A percentile compares a stretch with the other conserved stretches of the same genome.
Evolutionary conservation across 805 yeast genomes (phyloP).

Genomic region (Lipomyces sp.): DNA sequence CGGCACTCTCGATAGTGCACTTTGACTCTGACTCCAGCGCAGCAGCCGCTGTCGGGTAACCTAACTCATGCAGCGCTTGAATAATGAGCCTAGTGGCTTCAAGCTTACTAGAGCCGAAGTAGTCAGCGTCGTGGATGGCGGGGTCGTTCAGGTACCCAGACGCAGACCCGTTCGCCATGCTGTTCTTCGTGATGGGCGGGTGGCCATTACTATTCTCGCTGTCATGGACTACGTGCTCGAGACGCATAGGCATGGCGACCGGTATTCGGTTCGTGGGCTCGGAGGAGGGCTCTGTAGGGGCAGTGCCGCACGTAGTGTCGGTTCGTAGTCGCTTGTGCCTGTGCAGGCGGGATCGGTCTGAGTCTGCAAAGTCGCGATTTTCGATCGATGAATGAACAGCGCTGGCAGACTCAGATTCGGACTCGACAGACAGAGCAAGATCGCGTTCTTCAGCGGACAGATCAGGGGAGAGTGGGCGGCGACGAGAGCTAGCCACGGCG

Average conservation of each 20-base stretch:
- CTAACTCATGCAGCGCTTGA: constrained; percentile 57
- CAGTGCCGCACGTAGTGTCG: constrained; percentile 10
- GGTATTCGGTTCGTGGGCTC: background rate
- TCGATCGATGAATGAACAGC: background rate
- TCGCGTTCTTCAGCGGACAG: constrained; percentile 9
- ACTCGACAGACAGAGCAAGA: background rate
- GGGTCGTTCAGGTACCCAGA: background rate
- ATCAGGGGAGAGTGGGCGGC: constrained; percentile 25
- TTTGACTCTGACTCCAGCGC: constrained; percentile 50
- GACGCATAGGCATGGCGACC: constrained; percentile 30
- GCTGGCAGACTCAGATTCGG: background rate
- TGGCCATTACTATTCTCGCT: constrained; percentile 3
- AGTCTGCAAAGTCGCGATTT: background rate
- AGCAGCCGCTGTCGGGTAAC: constrained; percentile 51
- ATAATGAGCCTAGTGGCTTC: constrained; percentile 57
- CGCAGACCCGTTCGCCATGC: background rate
- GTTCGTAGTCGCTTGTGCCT: constrained; percentile 27
- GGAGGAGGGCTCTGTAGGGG: background rate
- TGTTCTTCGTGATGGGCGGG: constrained; percentile 9
- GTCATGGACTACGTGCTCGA: constrained; percentile 14
- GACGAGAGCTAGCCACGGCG: constrained; percentile 26
- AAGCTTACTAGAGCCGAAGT: constrained; percentile 42
- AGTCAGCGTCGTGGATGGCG: constrained; percentile 22
- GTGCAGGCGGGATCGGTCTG: constrained; percentile 7
- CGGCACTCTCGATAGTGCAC: constrained; percentile 49